Base-by-base conservation (phyloP, 148 eudicot species). In the Salicornia ramosissima region DNA sequence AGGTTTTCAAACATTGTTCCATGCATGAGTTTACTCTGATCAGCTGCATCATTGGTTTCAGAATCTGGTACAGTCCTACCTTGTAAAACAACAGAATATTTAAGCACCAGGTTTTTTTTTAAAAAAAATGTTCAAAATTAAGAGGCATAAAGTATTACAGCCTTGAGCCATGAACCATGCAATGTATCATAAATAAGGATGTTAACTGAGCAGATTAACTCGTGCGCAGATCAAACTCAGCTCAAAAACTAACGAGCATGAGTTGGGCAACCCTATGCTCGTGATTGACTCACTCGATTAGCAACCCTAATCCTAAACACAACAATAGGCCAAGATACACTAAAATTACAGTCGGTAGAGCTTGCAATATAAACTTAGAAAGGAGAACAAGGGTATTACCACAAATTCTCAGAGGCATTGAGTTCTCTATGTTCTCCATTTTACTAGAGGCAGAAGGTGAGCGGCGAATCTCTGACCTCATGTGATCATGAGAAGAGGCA, bases 401-500 rank as follows among this genome's bases (percentile, higher is more conserved):
- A 67, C 49, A 71, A 46, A 52, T 64, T 68, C 60, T 78, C 24
- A 65, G 47, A 56, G 78, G 70, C 58, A 45, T 52, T 26, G 68
- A 63, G 22, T 51, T 74, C 21, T 73, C 76, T 46, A 74, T 74
- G 74, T 45, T 71, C 64, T 69, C 81, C 33, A 60, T 53, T 33
- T 67, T 75, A 63, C 77, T 69, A 39, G 76, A 52, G 66, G 73
- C 73, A 51, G 75, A 72, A 18, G 77, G 78, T 43, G 84, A 78
- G 31, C 56, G 62, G 49, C 51, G 77, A 54, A 64, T 68, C 62
- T 80, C 84, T 34, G 76, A 65, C 72, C 70, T 53, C 36, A 64
- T 13, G 59, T 74, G 65, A 67, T 85, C 84, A 74, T 34, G 71
- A 29, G 82, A 80, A 55, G 83, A 82, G 56, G 63, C 58, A 10